Evolutionary conservation across 306 rosid genomes (phyloP).

Genomic region (Betula pendula): DNA sequence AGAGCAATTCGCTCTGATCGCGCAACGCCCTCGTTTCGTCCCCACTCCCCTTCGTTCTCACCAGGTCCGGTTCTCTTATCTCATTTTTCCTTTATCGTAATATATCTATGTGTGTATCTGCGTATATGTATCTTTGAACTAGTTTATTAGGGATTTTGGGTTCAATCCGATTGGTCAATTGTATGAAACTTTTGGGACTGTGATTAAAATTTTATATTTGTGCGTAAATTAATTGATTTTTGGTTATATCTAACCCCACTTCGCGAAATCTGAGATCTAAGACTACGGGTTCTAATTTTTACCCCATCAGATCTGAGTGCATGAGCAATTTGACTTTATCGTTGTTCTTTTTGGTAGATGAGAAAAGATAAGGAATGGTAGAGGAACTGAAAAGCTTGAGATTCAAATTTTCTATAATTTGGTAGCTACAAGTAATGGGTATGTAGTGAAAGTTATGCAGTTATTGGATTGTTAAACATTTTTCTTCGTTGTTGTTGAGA

Average conservation of each 20-base stretch:
- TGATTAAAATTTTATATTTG: neutral
- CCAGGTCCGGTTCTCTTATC: neutral
- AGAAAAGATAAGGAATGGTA: neutral
- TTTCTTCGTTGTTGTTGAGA: neutral
- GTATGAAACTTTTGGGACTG: neutral
- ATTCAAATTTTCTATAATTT: neutral
- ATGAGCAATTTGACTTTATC: too few relatives aligned
- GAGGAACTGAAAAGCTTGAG: neutral
- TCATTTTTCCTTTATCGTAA: neutral
- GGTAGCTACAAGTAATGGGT: neutral
- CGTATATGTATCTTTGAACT: neutral
- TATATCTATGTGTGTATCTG: neutral
- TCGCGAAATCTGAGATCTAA: neutral
- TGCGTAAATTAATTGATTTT: neutral
- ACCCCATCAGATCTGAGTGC: neutral
- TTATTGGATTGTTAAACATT: neutral
- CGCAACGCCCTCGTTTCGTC: too few relatives aligned
- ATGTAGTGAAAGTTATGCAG: neutral
- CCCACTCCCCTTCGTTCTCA: neutral
- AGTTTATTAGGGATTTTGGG: neutral
- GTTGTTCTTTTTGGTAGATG: too few relatives aligned
- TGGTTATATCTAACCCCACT: neutral
- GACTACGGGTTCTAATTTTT: neutral
- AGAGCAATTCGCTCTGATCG: neutral
- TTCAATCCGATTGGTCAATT: neutral